A percentile compares a stretch with the other conserved stretches of the same genome.
Evolutionary conservation across 202 grass and related monocot species (phyloP).

Genomic region (Zizania palustris): DNA sequence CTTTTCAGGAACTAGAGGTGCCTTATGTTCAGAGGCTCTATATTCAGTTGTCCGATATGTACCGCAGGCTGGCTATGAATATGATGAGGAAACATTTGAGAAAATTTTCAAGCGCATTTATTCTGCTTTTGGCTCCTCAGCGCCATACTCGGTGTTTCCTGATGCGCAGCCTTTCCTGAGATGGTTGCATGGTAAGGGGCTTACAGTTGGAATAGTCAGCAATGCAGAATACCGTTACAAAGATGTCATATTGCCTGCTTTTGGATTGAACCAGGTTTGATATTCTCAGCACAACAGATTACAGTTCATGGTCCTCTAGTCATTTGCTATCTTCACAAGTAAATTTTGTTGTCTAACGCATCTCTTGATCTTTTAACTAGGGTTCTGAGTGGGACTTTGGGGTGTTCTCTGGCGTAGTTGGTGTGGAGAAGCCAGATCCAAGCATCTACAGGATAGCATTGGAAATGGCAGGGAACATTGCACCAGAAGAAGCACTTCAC

Average conservation of each 20-base stretch:
- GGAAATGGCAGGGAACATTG: conserved; percentile 77
- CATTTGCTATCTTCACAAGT: not conserved
- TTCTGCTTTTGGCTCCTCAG: conserved; percentile 86
- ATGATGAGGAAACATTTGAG: conserved; percentile 93
- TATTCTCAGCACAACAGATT: not conserved
- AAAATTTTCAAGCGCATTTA: conserved; percentile 93
- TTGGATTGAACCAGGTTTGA: conserved; percentile 74
- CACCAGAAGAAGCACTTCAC: conserved; percentile 64
- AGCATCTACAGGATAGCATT: conserved; percentile 81
- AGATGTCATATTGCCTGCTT: conserved; percentile 81
- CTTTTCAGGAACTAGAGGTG: not conserved
- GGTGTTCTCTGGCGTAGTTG: conserved; percentile 83
- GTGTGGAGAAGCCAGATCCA: conserved; percentile 87
- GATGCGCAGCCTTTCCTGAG: conserved; percentile 80
- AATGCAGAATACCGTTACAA: conserved; percentile 92
- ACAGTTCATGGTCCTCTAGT: not conserved
- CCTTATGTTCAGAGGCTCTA: not conserved
- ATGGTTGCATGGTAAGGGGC: conserved; percentile 63
- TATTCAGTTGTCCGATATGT: conserved; percentile 15
- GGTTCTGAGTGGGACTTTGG: conserved; percentile 94
- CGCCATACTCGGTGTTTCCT: conserved; percentile 75
- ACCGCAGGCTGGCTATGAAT: conserved; percentile 89
- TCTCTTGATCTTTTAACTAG: conserved; percentile 46
- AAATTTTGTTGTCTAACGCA: not conserved
- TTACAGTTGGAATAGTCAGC: conserved; percentile 85